phyloP scores from a whole-genome alignment of 148 eudicot genomes.

The Diospyros kaki region DNA sequence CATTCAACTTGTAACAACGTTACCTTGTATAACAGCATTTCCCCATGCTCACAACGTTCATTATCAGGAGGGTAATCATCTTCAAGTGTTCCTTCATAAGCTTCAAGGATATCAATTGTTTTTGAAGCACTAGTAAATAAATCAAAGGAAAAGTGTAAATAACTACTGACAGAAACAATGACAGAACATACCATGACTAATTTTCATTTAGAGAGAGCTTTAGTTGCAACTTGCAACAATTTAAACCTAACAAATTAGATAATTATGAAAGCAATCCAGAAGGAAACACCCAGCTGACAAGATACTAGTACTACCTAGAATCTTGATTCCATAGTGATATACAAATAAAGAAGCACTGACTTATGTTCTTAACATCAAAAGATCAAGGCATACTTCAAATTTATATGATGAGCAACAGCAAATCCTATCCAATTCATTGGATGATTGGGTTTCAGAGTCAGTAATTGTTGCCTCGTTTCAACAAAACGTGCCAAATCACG shows the following conservation, averaged over 20 bases:
- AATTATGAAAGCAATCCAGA: no score
- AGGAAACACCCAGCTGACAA: no score
- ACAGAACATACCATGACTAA: no score
- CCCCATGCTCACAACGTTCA: slow-evolving; percentile 93
- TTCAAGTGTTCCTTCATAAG: slow-evolving; percentile 98
- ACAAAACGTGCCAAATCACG: slow-evolving; percentile 95
- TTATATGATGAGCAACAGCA: slow-evolving; percentile 89
- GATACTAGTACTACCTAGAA: no score
- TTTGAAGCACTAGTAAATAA: slow-evolving; percentile 65
- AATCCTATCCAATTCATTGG: slow-evolving; percentile 99
- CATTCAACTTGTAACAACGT: background rate
- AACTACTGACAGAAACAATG: background rate
- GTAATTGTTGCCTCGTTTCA: slow-evolving; percentile 93
- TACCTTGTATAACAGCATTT: slow-evolving; percentile 97
- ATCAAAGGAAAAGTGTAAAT: slow-evolving; percentile 6
- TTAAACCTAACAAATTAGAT: no score
- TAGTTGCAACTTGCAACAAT: no score
- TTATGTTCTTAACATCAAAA: background rate
- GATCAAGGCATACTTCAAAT: slow-evolving; percentile 55
- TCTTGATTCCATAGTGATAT: no score
- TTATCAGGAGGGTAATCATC: slow-evolving; percentile 96
- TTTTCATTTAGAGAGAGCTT: no score
- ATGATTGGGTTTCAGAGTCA: slow-evolving; percentile 95
- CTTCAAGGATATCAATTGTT: slow-evolving; percentile 96
- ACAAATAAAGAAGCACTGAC: no score